Conservation (phyloP, 257 asterid species). For the Nicotiana sylvestris region DNA sequence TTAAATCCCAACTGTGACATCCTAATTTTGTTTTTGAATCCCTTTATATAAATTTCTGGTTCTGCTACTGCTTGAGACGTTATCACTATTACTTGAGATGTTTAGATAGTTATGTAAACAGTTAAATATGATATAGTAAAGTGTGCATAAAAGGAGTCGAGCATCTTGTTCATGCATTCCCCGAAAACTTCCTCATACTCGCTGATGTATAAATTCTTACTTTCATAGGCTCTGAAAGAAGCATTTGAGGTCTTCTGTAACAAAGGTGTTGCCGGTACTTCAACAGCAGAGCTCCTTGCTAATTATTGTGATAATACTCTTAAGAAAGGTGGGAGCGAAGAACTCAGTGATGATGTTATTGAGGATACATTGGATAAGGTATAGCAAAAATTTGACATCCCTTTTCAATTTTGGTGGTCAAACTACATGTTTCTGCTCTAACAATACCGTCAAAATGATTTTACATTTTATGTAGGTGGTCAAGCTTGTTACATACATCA, state of each 20-base stretch:
- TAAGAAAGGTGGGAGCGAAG: constrained; percentile 44
- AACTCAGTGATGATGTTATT: constrained; percentile 43
- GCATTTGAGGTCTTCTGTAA: constrained; percentile 56
- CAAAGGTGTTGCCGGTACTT: constrained; percentile 32
- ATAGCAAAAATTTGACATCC: background rate
- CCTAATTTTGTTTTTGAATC: too few species aligned
- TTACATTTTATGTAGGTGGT: constrained; percentile 28
- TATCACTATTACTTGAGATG: background rate
- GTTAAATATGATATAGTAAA: background rate
- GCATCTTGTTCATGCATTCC: background rate
- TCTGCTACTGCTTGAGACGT: too few species aligned
- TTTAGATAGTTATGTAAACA: background rate
- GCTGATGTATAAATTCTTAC: background rate
- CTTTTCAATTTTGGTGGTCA: background rate
- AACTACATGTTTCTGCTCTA: background rate
- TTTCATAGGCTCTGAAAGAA: constrained; percentile 42
- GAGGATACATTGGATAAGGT: constrained; percentile 55
- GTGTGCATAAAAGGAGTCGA: background rate
- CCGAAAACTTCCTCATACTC: background rate
- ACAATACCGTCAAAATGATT: background rate
- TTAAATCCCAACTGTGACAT: too few species aligned
- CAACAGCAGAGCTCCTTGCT: constrained; percentile 47
- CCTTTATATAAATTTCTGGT: too few species aligned
- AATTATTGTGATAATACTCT: constrained; percentile 45
- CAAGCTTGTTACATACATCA: constrained; percentile 41